Conservation (phyloP, 1,139 yeast species). For the Candida freyschussii region DNA sequence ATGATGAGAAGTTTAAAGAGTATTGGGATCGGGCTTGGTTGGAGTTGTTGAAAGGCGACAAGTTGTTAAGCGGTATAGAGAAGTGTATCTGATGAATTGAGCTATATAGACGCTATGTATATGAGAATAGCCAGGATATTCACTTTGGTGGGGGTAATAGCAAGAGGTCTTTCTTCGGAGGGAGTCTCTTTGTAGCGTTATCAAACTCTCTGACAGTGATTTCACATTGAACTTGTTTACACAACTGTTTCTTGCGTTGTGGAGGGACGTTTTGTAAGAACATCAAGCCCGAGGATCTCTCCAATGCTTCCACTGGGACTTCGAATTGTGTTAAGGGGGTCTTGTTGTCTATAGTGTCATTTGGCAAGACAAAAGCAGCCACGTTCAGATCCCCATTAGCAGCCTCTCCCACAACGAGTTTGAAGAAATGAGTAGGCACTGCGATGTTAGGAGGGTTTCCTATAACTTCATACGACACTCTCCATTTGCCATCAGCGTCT, state of each 20-base stretch:
- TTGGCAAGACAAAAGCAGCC: conserved; percentile 92
- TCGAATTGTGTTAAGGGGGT: conserved; percentile 71
- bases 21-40: conserved; percentile 7
- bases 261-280: conserved; percentile 67
- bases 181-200: conserved; percentile 35
- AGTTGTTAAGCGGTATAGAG: too few species aligned
- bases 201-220: conserved; percentile 80
- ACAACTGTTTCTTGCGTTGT: conserved; percentile 58
- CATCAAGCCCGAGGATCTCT: conserved; percentile 79
- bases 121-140: too few species aligned
- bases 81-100: too few species aligned
- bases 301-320: conserved; percentile 88
- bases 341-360: conserved; percentile 64
- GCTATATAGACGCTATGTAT: too few species aligned
- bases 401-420: conserved; percentile 78
- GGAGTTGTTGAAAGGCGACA: conserved; percentile 6
- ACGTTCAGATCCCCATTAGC: conserved; percentile 57
- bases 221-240: conserved; percentile 75
- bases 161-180: conserved; percentile 28
- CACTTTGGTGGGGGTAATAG: conserved; percentile 35
- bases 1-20: conserved; percentile 4
- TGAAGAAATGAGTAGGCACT: conserved; percentile 96
- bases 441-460: conserved; percentile 97
- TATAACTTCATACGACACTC: conserved; percentile 85
- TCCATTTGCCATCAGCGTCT: conserved; percentile 71